Evolutionary conservation across 2,329 filamentous ascomycete species (phyloP), one percentile per base, ranked within the genome.

Genomic region (Fusarium buharicum): DNA sequence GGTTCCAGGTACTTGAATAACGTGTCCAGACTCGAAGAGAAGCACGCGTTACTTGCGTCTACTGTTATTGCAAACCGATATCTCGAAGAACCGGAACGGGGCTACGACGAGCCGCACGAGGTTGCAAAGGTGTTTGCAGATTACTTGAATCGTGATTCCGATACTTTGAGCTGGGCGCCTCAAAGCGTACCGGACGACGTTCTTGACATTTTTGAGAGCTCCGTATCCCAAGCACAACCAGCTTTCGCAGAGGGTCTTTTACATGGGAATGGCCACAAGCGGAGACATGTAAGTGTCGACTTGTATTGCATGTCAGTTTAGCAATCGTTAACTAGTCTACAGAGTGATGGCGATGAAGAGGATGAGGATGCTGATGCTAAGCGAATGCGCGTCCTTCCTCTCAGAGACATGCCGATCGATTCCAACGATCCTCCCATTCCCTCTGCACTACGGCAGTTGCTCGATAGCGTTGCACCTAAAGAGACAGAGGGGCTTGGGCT

Each of bases 91-190:
- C 78, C 79, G 0, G 75, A 80, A 10, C 68, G 67, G 31, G 74
- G 75, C 4, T 73, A 76, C 33, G 70, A 64, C 7, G 77, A 81
- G 44, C 82, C 82, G 1, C 75, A 82, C 52, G 73, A 81, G 30
- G 73, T 80, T 14, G 84, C 84, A 8, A 71, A 75, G 33, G 67
- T 75, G 1, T 86, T 87, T 66, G 74, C 77, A 14, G 74, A 77
- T 22, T 80, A 80, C 47, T 66, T 85, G 11, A 78, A 79, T 45
- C 75, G 69, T 3, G 50, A 64, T 66, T 52, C 76, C 67, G 36
- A 77, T 66, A 39, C 68, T 61, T 33, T 84, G 34, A 70, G 73
- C 5, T 87, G 81, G 80, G 77, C 80, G 13, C 78, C 82, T 2
- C 76, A 80, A 9, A 59, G 73, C 3, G 69, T 87, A 3, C 83